A percentile compares a stretch with the other conserved stretches of the same genome.
phyloP scores from a whole-genome alignment of 352 stramenopile species.

The Phytophthora ohioensis region DNA sequence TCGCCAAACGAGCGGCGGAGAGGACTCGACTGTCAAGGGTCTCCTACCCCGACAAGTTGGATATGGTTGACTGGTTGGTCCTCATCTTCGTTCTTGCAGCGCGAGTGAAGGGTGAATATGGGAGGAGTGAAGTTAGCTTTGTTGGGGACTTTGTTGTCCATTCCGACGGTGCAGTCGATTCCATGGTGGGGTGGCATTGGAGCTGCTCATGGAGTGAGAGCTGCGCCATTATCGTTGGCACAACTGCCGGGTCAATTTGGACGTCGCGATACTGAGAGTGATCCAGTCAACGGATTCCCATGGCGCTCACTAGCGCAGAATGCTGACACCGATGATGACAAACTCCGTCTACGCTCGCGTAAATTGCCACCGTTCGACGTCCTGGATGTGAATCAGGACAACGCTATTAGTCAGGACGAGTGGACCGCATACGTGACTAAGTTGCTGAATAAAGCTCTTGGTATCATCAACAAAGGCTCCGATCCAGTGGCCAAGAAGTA shows the following conservation, averaged over 20 bases:
- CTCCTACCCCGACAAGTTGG: conserved; percentile 1
- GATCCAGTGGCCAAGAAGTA: conserved; percentile 28
- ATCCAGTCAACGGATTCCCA: conserved; percentile 8
- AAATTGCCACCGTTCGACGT: conserved; percentile 32
- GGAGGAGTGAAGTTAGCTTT: conserved; percentile 11
- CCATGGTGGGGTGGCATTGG: conserved; percentile 35
- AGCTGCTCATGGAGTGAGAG: conserved; percentile 25
- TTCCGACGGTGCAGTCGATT: conserved; percentile 21
- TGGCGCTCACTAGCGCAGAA: conserved; percentile 19
- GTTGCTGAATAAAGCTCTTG: conserved; percentile 24
- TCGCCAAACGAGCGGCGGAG: conserved; percentile 20
- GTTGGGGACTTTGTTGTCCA: background rate
- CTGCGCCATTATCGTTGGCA: conserved; percentile 16
- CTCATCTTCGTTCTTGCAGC: conserved; percentile 3
- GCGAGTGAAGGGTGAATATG: conserved; percentile 14
- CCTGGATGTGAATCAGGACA: conserved; percentile 35
- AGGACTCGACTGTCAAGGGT: conserved; percentile 15
- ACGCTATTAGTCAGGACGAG: conserved; percentile 27
- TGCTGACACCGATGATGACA: conserved; percentile 7
- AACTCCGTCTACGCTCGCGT: conserved; percentile 7
- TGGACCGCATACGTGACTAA: conserved; percentile 39
- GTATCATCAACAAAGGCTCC: conserved; percentile 18
- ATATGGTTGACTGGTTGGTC: background rate
- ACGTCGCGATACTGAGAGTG: conserved; percentile 15
- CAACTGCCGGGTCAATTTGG: conserved; percentile 23